Conservation (phyloP, 257 asterid species). For the Penstemon eatonii region DNA sequence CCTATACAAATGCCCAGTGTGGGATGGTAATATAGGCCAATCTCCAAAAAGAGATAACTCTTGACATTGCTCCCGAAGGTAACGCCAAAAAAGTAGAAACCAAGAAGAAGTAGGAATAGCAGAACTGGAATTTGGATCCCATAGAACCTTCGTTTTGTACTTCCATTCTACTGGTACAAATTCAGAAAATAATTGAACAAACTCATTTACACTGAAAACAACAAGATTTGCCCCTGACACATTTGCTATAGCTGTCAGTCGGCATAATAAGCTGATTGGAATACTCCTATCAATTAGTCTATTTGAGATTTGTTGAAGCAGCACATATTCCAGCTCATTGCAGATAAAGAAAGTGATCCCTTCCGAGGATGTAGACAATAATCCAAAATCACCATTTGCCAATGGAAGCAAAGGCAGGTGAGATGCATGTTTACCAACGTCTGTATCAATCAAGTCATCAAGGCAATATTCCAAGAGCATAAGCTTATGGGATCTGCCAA, state of each 20-base stretch:
- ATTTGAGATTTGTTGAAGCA: constrained; percentile 62
- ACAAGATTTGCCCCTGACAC: constrained; percentile 74
- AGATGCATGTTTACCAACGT: constrained; percentile 61
- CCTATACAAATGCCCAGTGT: constrained; percentile 67
- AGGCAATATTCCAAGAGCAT: constrained; percentile 91
- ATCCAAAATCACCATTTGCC: constrained; percentile 88
- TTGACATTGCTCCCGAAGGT: constrained; percentile 62
- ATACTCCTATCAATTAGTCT: constrained; percentile 73
- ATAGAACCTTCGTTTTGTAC: constrained; percentile 53
- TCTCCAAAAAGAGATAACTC: constrained; percentile 71
- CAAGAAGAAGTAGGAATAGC: constrained; percentile 69
- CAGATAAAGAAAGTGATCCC: constrained; percentile 73
- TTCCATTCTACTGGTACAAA: constrained; percentile 85
- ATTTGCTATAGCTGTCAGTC: constrained; percentile 75
- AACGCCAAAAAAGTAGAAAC: constrained; percentile 84
- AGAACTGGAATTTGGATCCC: constrained; percentile 67
- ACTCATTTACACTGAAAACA: constrained; percentile 53
- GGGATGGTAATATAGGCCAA: constrained; percentile 93
- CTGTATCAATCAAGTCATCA: constrained; percentile 84
- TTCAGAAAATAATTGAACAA: constrained; percentile 57
- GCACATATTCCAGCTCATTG: constrained; percentile 71
- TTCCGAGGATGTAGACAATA: constrained; percentile 49
- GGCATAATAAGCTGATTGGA: constrained; percentile 51
- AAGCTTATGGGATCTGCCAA: constrained; percentile 56
- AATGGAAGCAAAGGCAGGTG: constrained; percentile 78